Percentiles rank a stretch among this genome's conserved stretches.
Conservation (phyloP, 495 filamentous ascomycete genomes). For the Xylaria telfairii region DNA sequence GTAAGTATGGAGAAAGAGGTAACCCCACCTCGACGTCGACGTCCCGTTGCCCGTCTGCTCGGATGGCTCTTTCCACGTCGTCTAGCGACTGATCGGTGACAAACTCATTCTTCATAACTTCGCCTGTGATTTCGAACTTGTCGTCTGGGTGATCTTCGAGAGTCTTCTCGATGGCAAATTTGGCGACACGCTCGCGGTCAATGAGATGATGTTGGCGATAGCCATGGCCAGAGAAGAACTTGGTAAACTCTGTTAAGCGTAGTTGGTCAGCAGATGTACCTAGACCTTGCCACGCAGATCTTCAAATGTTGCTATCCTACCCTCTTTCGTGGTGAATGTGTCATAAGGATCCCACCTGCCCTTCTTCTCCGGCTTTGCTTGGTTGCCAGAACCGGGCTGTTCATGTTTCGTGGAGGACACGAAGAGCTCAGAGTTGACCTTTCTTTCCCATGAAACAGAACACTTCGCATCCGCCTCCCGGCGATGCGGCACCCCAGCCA, state of each 20-base stretch:
- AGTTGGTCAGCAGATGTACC: not conserved
- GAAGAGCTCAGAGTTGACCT: constrained; percentile 17
- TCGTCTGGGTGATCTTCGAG: constrained; percentile 24
- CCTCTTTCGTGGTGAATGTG: not conserved
- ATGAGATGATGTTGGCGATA: constrained; percentile 5
- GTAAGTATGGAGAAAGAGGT: not conserved
- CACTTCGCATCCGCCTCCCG: not conserved
- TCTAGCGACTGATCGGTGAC: constrained; percentile 19
- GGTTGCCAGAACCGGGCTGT: not conserved
- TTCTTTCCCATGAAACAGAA: not conserved
- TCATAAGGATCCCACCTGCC: constrained; percentile 22
- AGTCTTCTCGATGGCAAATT: constrained; percentile 26
- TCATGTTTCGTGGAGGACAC: not conserved
- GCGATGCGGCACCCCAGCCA: not conserved
- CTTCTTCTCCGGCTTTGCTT: not conserved
- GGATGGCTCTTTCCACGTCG: constrained; percentile 21
- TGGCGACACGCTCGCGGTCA: constrained; percentile 26
- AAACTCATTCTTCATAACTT: constrained; percentile 27
- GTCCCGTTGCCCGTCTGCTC: constrained; percentile 29
- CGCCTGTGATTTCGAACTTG: constrained; percentile 25
- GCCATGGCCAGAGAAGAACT: constrained; percentile 28
- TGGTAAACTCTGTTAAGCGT: constrained; percentile 15
- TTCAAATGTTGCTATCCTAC: not conserved
- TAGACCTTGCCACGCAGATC: not conserved
- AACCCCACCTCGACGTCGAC: constrained; percentile 32